Evolutionary conservation across 306 rosid genomes (phyloP).

Genomic region (Glycine latifolia): DNA sequence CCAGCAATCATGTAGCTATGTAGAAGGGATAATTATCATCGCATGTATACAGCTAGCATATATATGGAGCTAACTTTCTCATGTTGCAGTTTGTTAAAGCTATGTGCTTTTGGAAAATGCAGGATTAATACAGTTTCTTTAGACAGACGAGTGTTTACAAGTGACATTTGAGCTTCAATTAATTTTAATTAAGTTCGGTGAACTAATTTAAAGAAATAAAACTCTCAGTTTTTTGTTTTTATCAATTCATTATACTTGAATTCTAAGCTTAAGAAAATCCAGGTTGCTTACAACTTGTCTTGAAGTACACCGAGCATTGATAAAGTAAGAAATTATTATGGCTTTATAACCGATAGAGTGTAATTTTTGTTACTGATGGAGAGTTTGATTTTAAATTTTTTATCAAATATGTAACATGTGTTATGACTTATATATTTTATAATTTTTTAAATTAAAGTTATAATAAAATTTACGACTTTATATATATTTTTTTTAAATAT

Average conservation of each 20-base stretch:
- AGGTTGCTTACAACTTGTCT: neutral
- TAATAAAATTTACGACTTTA: too few relatives aligned
- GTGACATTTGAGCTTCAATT: neutral
- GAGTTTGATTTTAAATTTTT: too few relatives aligned
- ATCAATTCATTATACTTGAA: neutral
- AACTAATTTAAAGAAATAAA: neutral
- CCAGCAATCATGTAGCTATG: neutral
- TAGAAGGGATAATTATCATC: neutral
- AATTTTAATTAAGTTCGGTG: neutral
- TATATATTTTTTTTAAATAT: too few relatives aligned
- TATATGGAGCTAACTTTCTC: neutral
- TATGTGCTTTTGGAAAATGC: neutral
- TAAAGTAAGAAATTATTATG: neutral
- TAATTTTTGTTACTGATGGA: too few relatives aligned
- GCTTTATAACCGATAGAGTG: too few relatives aligned
- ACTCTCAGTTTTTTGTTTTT: neutral
- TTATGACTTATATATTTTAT: too few relatives aligned
- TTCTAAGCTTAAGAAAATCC: neutral
- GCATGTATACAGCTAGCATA: neutral
- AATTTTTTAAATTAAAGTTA: too few relatives aligned
- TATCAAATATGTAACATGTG: too few relatives aligned
- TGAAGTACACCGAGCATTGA: neutral
- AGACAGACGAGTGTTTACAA: neutral
- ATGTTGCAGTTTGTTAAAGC: constrained; percentile 4
- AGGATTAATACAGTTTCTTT: neutral